phyloP scores from a whole-genome alignment of 139 green algal genomes.

The Zygnema cylindricum region DNA sequence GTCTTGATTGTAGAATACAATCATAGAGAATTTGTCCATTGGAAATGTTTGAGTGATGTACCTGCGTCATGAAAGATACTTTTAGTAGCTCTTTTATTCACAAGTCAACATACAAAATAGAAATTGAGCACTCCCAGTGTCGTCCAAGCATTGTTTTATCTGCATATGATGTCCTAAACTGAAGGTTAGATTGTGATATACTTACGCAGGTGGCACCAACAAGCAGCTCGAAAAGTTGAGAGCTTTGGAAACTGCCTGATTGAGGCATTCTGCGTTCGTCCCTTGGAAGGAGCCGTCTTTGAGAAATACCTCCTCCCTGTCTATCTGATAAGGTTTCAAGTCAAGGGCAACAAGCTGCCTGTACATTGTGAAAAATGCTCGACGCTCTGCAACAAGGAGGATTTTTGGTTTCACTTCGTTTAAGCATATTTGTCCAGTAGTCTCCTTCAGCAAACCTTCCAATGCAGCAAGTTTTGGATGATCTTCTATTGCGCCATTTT shows the following conservation, averaged over 20 bases:
- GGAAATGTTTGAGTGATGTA: not conserved
- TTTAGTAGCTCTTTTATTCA: too few species aligned
- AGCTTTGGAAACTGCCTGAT: not conserved
- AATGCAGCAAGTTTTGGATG: slow-evolving; percentile 8
- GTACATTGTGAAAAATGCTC: slow-evolving; percentile 12
- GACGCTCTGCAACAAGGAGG: not conserved
- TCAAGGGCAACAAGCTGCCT: not conserved
- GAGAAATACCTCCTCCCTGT: not conserved
- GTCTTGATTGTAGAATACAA: not conserved
- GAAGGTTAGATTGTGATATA: slow-evolving; percentile 2
- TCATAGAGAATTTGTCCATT: not conserved
- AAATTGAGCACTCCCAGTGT: too few species aligned
- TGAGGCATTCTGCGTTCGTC: not conserved
- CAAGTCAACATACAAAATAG: too few species aligned
- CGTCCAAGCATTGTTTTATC: too few species aligned
- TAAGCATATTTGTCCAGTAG: not conserved
- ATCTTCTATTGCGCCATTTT: not conserved
- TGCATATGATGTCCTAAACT: too few species aligned
- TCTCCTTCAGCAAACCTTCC: not conserved
- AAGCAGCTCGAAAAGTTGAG: slow-evolving; percentile 5
- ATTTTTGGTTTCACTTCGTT: not conserved
- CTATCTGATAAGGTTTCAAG: slow-evolving; percentile 22
- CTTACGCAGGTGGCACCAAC: slow-evolving; percentile 9
- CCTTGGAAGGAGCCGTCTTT: not conserved
- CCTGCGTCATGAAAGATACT: too few species aligned